Base-by-base conservation (phyloP, 495 filamentous ascomycete genomes). In the Aspergillus taichungensis region DNA sequence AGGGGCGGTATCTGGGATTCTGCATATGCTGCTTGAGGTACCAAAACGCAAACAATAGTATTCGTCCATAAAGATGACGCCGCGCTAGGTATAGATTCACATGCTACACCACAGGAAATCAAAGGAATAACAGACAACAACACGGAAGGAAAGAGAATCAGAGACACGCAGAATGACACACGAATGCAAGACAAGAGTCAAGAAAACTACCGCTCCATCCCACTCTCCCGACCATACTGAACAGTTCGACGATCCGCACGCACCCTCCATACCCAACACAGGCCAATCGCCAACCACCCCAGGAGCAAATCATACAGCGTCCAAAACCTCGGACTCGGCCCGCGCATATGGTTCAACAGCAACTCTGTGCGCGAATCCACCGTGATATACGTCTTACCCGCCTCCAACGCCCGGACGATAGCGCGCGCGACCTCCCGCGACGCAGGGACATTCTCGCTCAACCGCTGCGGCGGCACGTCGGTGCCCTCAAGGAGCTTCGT, bases 401-500 rank as follows among this genome's bases (percentile, higher is more conserved):
- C 3, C 8, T 43, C 31, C 37, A 57, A 9, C 0, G 49, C 54
- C 6, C 4, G 6, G 18, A 60, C 40, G 0, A 40, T 52, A 24
- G 9, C 9, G 39, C 48, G 30, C 32, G 57, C 51, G 0, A 57
- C 40, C 3, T 6, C 13, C 0, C n/a, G n/a, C 18, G 52, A 35
- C 2, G 40, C 36, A 30, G 42, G 43, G 1, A 40, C 38, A 2
- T 34, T 37, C 7, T 35, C 28, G 13, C 43, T 34, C 9, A 45
- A 11, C 7, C 39, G 37, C 9, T 6, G 6, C 3, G 14, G 38
- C 9, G 45, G 13, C 34, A 34, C 34, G 29, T 60, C 37, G 0
- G 54, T 46, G 1, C 59, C 57, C 42, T 70, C 67, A 7, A 71
- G 45, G 27, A 50, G 43, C 47, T 69, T 69, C 4, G 60, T 57